These are phyloP conservation scores for Populus davidiana DNA, from an alignment of 345 rosid genomes.

Conservation along the genomic window DNA sequence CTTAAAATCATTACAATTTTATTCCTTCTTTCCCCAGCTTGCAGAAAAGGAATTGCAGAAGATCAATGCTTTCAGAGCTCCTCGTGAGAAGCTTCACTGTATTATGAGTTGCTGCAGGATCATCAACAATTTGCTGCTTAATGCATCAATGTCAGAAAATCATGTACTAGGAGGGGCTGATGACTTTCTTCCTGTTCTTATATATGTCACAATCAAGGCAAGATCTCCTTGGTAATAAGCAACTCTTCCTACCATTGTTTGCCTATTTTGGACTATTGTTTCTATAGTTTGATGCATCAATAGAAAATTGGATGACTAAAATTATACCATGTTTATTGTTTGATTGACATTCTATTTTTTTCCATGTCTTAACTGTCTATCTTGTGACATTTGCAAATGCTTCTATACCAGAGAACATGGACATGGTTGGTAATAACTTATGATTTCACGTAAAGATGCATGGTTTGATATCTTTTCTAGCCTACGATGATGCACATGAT, in stretches of 20 bases:
- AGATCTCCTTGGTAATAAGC: conserved; percentile 58
- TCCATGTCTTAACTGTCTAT: background rate
- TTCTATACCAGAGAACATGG: background rate
- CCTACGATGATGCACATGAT: background rate
- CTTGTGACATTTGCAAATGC: background rate
- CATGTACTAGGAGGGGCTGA: conserved; percentile 50
- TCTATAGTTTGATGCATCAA: background rate
- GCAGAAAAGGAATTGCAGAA: conserved; percentile 52
- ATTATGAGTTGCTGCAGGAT: conserved; percentile 55
- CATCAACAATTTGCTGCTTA: conserved; percentile 52
- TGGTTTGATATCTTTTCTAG: background rate
- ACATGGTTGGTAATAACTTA: background rate
- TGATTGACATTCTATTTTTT: background rate
- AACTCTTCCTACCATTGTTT: conserved; percentile 21
- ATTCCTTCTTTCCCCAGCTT: conserved; percentile 37
- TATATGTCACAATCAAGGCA: conserved; percentile 63
- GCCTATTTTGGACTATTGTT: conserved; percentile 2
- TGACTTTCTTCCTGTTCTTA: conserved; percentile 61
- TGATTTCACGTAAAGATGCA: too few relatives aligned
- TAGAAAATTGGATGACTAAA: background rate
- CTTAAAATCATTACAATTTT: background rate
- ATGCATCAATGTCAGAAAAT: conserved; percentile 53
- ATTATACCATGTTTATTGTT: background rate
- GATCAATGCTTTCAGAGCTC: conserved; percentile 45
- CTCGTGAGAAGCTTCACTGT: conserved; percentile 52